Conservation (phyloP, 2,329 filamentous ascomycete genomes). For the Fusarium sp. region DNA sequence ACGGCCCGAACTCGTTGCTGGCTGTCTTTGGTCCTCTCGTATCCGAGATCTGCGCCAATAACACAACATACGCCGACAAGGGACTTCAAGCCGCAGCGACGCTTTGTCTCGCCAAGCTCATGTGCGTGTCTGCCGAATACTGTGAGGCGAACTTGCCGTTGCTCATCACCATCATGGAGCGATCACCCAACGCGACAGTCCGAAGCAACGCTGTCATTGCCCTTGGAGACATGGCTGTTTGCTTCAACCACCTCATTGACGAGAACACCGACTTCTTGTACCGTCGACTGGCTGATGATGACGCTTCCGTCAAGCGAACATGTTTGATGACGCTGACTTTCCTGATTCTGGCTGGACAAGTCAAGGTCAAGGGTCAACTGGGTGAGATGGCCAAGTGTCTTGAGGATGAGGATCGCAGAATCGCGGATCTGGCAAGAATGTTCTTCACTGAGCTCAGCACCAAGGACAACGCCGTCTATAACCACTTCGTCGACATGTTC, state of each 20-base stretch:
- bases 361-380: conserved; percentile 98
- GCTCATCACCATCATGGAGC: conserved; percentile 97
- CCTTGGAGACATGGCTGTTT: conserved; percentile 98
- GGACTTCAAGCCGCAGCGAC: conserved; percentile 94
- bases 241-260: conserved; percentile 99
- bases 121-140: conserved; percentile 98
- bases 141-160: conserved; percentile 93
- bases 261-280: conserved; percentile 99
- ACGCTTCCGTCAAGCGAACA: conserved; percentile 92
- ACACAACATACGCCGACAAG: conserved; percentile 89
- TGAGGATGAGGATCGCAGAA: conserved; percentile 94
- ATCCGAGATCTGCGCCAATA: conserved; percentile 93
- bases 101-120: conserved; percentile 94
- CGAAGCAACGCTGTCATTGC: conserved; percentile 97
- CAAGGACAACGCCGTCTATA: conserved; percentile 99
- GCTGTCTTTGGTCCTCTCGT: conserved; percentile 91
- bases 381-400: conserved; percentile 99
- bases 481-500: conserved; percentile 99
- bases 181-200: conserved; percentile 90
- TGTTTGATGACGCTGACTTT: conserved; percentile 99
- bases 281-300: conserved; percentile 87
- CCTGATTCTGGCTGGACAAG: conserved; percentile 94
- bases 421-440: conserved; percentile 94
- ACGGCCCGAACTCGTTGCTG: conserved; percentile 85
- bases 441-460: conserved; percentile 98